Conservation (phyloP, 495 filamentous ascomycete species). For the Penicillium taxi region DNA sequence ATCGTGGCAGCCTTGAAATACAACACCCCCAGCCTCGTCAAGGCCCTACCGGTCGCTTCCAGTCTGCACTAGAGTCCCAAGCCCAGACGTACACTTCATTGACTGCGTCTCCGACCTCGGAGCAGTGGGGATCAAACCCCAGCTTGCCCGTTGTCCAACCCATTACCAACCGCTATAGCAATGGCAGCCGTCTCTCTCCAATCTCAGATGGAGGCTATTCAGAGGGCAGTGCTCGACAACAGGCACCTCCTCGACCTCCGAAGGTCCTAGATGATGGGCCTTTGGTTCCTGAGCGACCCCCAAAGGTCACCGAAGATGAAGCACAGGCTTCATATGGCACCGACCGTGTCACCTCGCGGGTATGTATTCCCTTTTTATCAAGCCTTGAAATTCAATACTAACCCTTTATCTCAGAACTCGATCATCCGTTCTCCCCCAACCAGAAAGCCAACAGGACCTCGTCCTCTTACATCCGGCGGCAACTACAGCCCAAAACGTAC, state of each 20-base stretch:
- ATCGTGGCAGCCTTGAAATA: slow-evolving; percentile 80
- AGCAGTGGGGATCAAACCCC: slow-evolving; percentile 63
- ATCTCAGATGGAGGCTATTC: slow-evolving; percentile 48
- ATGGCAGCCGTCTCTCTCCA: slow-evolving; percentile 41
- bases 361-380: slow-evolving; percentile 14
- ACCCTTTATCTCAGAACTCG: slow-evolving; percentile 21
- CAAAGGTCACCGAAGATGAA: slow-evolving; percentile 35
- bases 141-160: slow-evolving; percentile 37
- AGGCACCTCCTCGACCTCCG: slow-evolving; percentile 43
- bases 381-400: background rate
- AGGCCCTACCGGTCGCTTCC: slow-evolving; percentile 74
- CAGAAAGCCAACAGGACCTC: slow-evolving; percentile 49
- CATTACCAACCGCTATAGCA: slow-evolving; percentile 36
- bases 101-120: slow-evolving; percentile 61
- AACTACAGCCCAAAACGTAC: slow-evolving; percentile 40
- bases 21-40: slow-evolving; percentile 86
- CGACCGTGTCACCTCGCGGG: slow-evolving; percentile 38
- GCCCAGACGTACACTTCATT: slow-evolving; percentile 61
- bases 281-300: slow-evolving; percentile 40
- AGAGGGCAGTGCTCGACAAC: slow-evolving; percentile 29
- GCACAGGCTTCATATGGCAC: slow-evolving; percentile 24
- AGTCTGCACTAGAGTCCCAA: slow-evolving; percentile 69
- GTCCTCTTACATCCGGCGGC: slow-evolving; percentile 41
- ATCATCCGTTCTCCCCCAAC: slow-evolving; percentile 40
- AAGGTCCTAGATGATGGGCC: slow-evolving; percentile 49